Conservation (phyloP, 2,329 filamentous ascomycete genomes). For the Pseudonectria foliicola region DNA sequence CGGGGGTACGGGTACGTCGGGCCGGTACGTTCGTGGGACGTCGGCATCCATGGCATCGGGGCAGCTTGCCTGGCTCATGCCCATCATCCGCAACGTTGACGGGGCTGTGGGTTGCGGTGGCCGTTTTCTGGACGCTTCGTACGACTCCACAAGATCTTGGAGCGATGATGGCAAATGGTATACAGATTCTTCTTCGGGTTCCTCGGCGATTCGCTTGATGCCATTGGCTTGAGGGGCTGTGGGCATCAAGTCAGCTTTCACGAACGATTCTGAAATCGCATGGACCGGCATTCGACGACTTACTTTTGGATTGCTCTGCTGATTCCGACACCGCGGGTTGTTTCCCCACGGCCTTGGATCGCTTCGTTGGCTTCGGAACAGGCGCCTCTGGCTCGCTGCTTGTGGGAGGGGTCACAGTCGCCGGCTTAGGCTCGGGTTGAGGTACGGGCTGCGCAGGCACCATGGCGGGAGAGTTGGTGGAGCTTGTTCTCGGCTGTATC, state of each 20-base stretch:
- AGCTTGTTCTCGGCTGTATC: slow-evolving; percentile 47
- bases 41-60: slow-evolving; percentile 76
- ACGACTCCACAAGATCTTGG: slow-evolving; percentile 85
- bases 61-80: slow-evolving; percentile 63
- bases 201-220: slow-evolving; percentile 37
- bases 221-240: slow-evolving; percentile 43
- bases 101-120: slow-evolving; percentile 54
- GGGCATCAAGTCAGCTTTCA: slow-evolving; percentile 7
- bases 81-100: slow-evolving; percentile 66
- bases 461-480: slow-evolving; percentile 47
- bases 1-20: slow-evolving; percentile 67
- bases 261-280: background rate
- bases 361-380: slow-evolving; percentile 28
- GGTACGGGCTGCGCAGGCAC: slow-evolving; percentile 40
- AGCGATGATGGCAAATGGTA: slow-evolving; percentile 87
- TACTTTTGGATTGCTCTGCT: slow-evolving; percentile 40
- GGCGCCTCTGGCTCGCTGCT: slow-evolving; percentile 20
- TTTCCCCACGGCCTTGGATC: slow-evolving; percentile 39
- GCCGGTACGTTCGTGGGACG: slow-evolving; percentile 74
- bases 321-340: slow-evolving; percentile 34
- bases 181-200: slow-evolving; percentile 65
- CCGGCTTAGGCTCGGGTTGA: slow-evolving; percentile 28
- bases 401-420: slow-evolving; percentile 19
- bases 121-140: slow-evolving; percentile 73
- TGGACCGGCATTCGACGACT: slow-evolving; percentile 4